Conservation (phyloP, 2,329 filamentous ascomycete species). For the Fusarium albidum region DNA sequence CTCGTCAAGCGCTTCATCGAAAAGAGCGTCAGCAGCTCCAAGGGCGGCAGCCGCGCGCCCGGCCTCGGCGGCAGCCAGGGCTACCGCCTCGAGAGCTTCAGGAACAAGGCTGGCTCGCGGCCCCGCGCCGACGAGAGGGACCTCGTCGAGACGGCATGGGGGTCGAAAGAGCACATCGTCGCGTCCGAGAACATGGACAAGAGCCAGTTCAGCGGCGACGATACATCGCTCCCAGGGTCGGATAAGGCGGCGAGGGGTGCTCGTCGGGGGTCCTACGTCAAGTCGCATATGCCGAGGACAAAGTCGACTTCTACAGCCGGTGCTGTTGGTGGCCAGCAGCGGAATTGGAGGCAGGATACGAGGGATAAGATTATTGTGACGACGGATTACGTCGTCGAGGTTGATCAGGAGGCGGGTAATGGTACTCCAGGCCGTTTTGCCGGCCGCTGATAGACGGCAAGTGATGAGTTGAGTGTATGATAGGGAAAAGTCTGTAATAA, state of each 20-base stretch:
- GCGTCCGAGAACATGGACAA: not conserved
- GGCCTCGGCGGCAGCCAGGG: conserved; percentile 10
- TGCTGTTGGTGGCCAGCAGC: not conserved
- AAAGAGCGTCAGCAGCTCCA: conserved; percentile 8
- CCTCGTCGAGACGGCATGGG: conserved; percentile 3
- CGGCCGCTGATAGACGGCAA: too few relatives aligned
- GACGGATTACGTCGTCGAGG: conserved; percentile 4
- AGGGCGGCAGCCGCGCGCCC: conserved; percentile 5
- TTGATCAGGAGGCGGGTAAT: conserved; percentile 2
- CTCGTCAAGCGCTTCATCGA: conserved; percentile 15
- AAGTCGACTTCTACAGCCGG: not conserved
- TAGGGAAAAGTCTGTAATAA: too few relatives aligned
- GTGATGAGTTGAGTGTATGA: too few relatives aligned
- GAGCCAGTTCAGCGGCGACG: conserved; percentile 1
- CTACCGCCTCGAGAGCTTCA: conserved; percentile 9
- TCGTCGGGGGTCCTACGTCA: not conserved
- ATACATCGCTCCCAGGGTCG: not conserved
- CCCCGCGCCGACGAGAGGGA: conserved; percentile 3
- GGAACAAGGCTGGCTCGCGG: not conserved
- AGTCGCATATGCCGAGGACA: not conserved
- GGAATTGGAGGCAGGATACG: conserved; percentile 5
- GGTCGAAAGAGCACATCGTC: conserved; percentile 9
- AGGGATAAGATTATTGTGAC: conserved; percentile 6
- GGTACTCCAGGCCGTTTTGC: too few relatives aligned
- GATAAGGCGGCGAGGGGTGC: not conserved